Base-by-base conservation (phyloP, 306 rosid species). In the Cicer yamashitae region DNA sequence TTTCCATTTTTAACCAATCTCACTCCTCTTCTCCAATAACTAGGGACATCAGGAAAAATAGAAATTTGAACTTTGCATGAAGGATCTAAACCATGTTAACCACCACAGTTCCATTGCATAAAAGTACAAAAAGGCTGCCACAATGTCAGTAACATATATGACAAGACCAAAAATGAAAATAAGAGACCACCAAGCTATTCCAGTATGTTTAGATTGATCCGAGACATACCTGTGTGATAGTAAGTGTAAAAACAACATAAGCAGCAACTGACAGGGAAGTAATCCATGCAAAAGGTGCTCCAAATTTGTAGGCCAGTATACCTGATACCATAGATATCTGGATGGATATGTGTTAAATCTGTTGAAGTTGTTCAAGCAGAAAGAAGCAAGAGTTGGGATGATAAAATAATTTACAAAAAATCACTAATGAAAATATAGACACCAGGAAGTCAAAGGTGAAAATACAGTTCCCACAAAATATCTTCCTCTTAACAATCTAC, bases 311-410 rank as follows among this genome's bases (percentile, higher is more conserved):
- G 60, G 97, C 97, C 79, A 94, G 88, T 71, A 94, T 94, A 82
- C 99, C 99, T 70, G 99, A 84, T 83, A 94, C 99, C 97, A 94
- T 85, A 75, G 96, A 90, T 90, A 94, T 94, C 99, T 94, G 91
- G 84, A 92, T 48, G 80, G 83, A 85, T 41, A 85, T 77, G 82
- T 80, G 88, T 89, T 86, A 80, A 86, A 82, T 87, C 93, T 82
- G 87, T 79, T 66, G 78, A 86, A 78, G 47, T 80, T 77, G 71
- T 79, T 74, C 81, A 82, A 77, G 78, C 51, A 76, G 67, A 72
- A 63, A 40, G 67, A 87, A 81, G 78, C 69, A 54, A 73, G 57
- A 76, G 79, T 56, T 48, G 82, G 84, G 70, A 64, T 64, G 75
- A 75, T 77, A 43, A 48, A 67, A 25, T 70, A 80, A 74, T 64